These are phyloP conservation scores for Yamadazyma atmosphaerica DNA, from an alignment of 1,139 yeast genomes.

Conservation along the genomic window DNA sequence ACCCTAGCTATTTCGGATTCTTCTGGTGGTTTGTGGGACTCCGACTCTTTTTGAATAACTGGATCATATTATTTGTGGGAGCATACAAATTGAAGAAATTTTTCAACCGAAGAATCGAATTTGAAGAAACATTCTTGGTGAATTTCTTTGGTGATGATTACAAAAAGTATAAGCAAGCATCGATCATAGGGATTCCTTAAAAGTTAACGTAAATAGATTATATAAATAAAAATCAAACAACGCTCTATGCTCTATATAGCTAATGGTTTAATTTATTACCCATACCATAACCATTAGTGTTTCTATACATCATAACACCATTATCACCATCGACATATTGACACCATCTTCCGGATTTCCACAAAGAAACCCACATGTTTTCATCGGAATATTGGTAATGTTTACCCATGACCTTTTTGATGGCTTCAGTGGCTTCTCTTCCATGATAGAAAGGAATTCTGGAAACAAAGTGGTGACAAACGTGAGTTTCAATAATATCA, in stretches of 20 bases:
- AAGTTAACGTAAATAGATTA: conserved; percentile 20
- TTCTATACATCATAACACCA: conserved; percentile 63
- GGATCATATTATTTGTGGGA: conserved; percentile 27
- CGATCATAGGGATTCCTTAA: conserved; percentile 67
- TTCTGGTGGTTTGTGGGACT: conserved; percentile 93
- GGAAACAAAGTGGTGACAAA: conserved; percentile 60
- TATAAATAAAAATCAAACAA: conserved; percentile 3
- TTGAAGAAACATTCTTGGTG: conserved; percentile 67
- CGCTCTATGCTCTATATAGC: conserved; percentile 1
- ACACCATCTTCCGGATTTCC: conserved; percentile 57
- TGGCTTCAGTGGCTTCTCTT: conserved; percentile 58
- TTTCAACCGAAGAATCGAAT: conserved; percentile 62
- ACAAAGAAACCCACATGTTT: conserved; percentile 57
- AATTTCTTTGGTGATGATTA: conserved; percentile 73
- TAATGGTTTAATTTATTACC: conserved; percentile 14
- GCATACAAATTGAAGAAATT: conserved; percentile 56
- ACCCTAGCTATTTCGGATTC: conserved; percentile 91
- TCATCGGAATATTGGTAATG: conserved; percentile 55
- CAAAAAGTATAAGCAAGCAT: conserved; percentile 45
- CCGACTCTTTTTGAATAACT: conserved; percentile 66
- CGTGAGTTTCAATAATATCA: conserved; percentile 66
- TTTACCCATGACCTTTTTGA: conserved; percentile 59
- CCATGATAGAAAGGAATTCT: conserved; percentile 66
- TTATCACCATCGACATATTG: conserved; percentile 62
- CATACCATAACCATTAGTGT: conserved; percentile 48